These are phyloP conservation scores for Cavenderia fasciculata DNA, from an alignment of 78 protist species.

Conservation along the genomic window DNA sequence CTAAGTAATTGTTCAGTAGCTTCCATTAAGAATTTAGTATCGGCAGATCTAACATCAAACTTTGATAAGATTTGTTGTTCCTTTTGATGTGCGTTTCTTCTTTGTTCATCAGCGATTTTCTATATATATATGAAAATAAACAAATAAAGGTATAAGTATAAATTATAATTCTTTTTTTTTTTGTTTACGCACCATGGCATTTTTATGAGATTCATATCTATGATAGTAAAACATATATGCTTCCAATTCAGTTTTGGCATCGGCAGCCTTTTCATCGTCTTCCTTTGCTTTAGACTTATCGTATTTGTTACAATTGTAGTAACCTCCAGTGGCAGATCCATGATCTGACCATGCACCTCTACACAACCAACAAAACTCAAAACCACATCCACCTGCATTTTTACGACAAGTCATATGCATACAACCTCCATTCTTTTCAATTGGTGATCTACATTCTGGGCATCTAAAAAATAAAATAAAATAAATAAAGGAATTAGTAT, in stretches of 20 bases:
- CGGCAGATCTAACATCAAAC: constrained; percentile 77
- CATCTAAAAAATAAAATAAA: no score
- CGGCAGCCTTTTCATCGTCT: constrained; percentile 84
- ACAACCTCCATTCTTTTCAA: constrained; percentile 90
- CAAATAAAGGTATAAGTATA: not conserved
- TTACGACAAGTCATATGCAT: constrained; percentile 88
- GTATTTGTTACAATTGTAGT: constrained; percentile 87
- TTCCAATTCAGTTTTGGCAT: constrained; percentile 80
- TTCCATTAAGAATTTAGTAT: constrained; percentile 84
- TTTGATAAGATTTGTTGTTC: constrained; percentile 63
- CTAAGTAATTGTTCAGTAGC: constrained; percentile 75
- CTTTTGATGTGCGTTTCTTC: constrained; percentile 60
- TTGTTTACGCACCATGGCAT: constrained; percentile 42
- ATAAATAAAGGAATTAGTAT: not conserved
- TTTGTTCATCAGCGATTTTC: constrained; percentile 83
- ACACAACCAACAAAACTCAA: constrained; percentile 87
- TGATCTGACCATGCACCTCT: constrained; percentile 89
- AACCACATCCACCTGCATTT: constrained; percentile 84
- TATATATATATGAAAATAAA: not conserved
- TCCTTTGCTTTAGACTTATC: constrained; percentile 83
- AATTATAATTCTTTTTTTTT: not conserved
- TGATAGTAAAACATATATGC: constrained; percentile 86
- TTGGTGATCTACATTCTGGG: constrained; percentile 77
- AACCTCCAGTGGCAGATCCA: constrained; percentile 87
- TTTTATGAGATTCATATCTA: constrained; percentile 79